A percentile compares a stretch with the other conserved stretches of the same genome.
These are phyloP conservation scores for Cyberlindnera saturnus DNA, from an alignment of 805 yeast species.

Conservation along the genomic window DNA sequence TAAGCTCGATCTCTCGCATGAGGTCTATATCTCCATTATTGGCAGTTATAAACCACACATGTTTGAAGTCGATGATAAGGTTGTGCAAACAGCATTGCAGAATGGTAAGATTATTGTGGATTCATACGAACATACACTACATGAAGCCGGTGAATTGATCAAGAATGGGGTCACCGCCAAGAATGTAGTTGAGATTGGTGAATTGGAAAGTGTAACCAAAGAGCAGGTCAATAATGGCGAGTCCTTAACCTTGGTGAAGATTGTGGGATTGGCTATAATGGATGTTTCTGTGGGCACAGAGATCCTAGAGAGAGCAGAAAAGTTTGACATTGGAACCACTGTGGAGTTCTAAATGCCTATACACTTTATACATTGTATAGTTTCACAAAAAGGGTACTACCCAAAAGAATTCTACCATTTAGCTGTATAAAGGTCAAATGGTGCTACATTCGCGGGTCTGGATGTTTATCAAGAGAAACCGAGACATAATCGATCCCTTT, in stretches of 20 bases:
- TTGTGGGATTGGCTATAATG: slow-evolving; percentile 63
- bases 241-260: slow-evolving; percentile 41
- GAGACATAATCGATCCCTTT: no score
- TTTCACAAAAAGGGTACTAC: no score
- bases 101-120: slow-evolving; percentile 50
- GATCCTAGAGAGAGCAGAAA: slow-evolving; percentile 28
- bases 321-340: slow-evolving; percentile 25
- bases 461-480: no score
- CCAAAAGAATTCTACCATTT: no score
- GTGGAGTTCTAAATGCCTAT: slow-evolving; percentile 10
- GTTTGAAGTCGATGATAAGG: slow-evolving; percentile 50
- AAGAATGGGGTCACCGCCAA: slow-evolving; percentile 33
- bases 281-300: slow-evolving; percentile 48
- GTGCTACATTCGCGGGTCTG: no score
- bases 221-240: slow-evolving; percentile 10
- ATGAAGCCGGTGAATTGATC: slow-evolving; percentile 63
- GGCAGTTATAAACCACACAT: slow-evolving; percentile 66
- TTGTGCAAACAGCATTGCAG: slow-evolving; percentile 30
- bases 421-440: no score
- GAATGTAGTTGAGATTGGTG: slow-evolving; percentile 43
- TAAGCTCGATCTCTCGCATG: slow-evolving; percentile 24
- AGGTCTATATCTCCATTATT: slow-evolving; percentile 47
- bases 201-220: slow-evolving; percentile 23
- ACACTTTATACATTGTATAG: no score
- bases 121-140: slow-evolving; percentile 47